These are phyloP conservation scores for Globisporangium paddicum DNA, from an alignment of 352 stramenopile genomes.

Conservation along the genomic window DNA sequence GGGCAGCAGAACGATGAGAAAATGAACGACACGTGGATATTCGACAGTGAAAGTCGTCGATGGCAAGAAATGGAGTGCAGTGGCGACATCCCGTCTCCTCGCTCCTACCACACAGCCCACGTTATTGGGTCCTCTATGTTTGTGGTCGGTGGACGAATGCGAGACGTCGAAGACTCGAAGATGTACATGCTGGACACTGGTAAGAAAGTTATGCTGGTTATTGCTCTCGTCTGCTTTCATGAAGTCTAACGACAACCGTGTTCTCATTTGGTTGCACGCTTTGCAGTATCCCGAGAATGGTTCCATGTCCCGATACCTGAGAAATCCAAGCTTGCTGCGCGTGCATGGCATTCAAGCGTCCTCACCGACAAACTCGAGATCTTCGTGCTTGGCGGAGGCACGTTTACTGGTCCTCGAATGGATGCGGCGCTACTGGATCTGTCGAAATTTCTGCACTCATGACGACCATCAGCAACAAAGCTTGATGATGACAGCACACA, in stretches of 20 bases:
- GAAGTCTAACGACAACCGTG: too few species aligned
- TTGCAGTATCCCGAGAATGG: constrained; percentile 29
- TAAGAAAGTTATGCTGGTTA: constrained; percentile 7
- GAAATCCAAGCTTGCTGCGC: constrained; percentile 24
- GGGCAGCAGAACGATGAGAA: constrained; percentile 61
- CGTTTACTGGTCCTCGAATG: constrained; percentile 48
- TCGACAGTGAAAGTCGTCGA: constrained; percentile 23
- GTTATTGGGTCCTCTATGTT: constrained; percentile 44
- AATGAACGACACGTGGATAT: constrained; percentile 69
- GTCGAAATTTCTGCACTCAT: constrained; percentile 22
- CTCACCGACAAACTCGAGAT: constrained; percentile 25
- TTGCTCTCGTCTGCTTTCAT: too few species aligned
- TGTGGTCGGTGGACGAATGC: constrained; percentile 56
- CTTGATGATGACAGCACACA: not conserved
- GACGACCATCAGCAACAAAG: not conserved
- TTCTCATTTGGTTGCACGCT: too few species aligned
- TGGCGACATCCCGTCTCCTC: constrained; percentile 37
- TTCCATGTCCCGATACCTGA: constrained; percentile 35
- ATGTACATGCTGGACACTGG: constrained; percentile 58
- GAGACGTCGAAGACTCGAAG: constrained; percentile 30
- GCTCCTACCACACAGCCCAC: constrained; percentile 69
- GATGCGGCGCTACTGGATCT: constrained; percentile 51
- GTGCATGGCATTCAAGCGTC: constrained; percentile 69
- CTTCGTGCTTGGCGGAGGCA: constrained; percentile 57
- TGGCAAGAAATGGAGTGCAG: constrained; percentile 40